Conservation (phyloP, 179 eudicot species). For the Camellia oleifera region DNA sequence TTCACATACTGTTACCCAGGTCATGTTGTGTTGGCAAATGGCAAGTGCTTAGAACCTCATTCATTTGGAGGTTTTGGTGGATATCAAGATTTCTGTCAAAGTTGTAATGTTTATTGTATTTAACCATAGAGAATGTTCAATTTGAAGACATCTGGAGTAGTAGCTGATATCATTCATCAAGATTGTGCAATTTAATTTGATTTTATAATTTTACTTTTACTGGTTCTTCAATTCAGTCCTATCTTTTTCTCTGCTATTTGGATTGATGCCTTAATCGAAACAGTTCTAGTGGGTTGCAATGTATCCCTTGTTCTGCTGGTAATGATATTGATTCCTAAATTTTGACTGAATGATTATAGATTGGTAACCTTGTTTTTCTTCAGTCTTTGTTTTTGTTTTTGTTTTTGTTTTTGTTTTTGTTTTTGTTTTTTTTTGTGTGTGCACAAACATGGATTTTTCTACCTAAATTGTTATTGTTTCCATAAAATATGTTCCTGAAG, state of each 20-base stretch:
- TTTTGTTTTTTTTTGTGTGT: not conserved
- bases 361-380: not conserved
- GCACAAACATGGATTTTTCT: not conserved
- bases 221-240: not conserved
- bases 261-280: not conserved
- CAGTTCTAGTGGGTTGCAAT: not conserved
- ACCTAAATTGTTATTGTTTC: not conserved
- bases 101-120: not conserved
- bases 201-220: not conserved
- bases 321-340: not conserved
- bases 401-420: not conserved
- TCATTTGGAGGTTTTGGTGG: no score
- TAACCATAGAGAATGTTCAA: not conserved
- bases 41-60: no score
- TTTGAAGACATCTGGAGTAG: not conserved
- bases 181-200: not conserved
- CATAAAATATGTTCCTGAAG: not conserved
- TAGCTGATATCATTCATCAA: not conserved
- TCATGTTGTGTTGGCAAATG: no score
- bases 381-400: not conserved
- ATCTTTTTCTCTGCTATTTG: not conserved
- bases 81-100: not conserved
- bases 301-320: conserved; percentile 1
- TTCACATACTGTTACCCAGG: no score
- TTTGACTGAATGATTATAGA: not conserved